Evolutionary conservation across 2,329 filamentous ascomycete genomes (phyloP), one percentile per base, ranked within the genome.

Genomic region (Ophiostoma angusticollis): DNA sequence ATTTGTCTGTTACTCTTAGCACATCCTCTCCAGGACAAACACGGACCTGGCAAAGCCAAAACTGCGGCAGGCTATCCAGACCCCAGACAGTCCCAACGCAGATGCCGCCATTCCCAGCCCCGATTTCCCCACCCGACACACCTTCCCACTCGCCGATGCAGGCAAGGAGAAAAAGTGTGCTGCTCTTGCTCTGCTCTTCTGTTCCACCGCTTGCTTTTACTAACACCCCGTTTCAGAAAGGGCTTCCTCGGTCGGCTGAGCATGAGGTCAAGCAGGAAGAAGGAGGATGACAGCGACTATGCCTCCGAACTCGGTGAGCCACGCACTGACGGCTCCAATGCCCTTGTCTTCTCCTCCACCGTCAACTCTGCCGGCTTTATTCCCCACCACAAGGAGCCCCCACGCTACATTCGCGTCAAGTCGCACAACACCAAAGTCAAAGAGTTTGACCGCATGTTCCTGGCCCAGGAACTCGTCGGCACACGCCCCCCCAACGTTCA

Each of bases 401-500:
- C 87, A 2, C 77, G 84, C 19, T 96, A 96, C 54, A 91, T 96
- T 52, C 84, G 85, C 47, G 80, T 94, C 43, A 77, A 80, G 47
- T 65, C 80, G 2, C 78, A 84, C 53, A 77, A 86, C 58, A 94
- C 93, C 59, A 86, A 81, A 52, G 65, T 70, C 17, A 78, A 76
- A 49, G 81, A 89, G 39, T 95, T 96, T 54, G 78, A 91, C 54
- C 79, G 78, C 33, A 67, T 94, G 42, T 98, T 98, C 55, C 70
- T 96, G 3, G 87, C 91, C 3, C 91, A 98, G 60, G 83, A 96
- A 57, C 64, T 96, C n/a, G 66, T 68, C 24, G 72, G 78, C n/a
- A 70, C 70, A 1, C 67, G 64, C n/a, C 53, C 56, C 2, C 51
- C 55, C 0, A 46, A 54, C 6, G 49, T 57, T 12, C 51, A 51